Evolutionary conservation across 257 asterid genomes (phyloP), one percentile per base, ranked within the genome.

Genomic region (Petrea volubilis): DNA sequence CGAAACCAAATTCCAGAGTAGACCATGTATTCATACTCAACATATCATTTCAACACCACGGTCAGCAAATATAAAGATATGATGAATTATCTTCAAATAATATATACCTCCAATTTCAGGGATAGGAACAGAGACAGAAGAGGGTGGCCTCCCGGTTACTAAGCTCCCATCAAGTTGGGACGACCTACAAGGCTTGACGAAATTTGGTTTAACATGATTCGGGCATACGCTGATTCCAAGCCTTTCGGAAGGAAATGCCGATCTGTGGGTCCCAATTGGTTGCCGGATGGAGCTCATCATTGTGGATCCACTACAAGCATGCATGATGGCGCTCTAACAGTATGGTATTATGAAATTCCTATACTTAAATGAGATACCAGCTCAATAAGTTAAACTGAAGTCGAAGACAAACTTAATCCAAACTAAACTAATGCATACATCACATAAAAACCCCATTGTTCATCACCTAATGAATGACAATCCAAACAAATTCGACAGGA

Each of bases 131-230:
- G 93, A 75, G 14, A 76, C 82, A 7, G 96, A 84, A 64, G 91
- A 73, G 7, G 87, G 83, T 33, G 86, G 85, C 80, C 79, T 88
- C 77, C 89, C 94, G 3, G 96, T 77, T 71, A 80, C 88, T 76
- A 90, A 70, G 79, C 85, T 83, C 67, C 86, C 94, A 64, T 90
- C 90, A 64, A 90, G 71, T 34, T 65, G 85, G 67, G 97, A 83
- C 0, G 86, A 77, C 72, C 76, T 72, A 51, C 93, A 77, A 28
- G 87, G 86, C 78, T 73, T 84, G 28, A 85, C 18, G 9, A 81
- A 88, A 70, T 64, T 60, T 29, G 83, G 17, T 56, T 74, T 81
- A 29, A 78, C 84, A 44, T 80, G 79, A 63, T 50, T 79, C 1
- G 72, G 79, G 74, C 64, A 76, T 28, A 74, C 79, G 34, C 46